Evolutionary conservation across 108 stramenopile genomes (phyloP).

Genomic region (Nitzschia putrida): DNA sequence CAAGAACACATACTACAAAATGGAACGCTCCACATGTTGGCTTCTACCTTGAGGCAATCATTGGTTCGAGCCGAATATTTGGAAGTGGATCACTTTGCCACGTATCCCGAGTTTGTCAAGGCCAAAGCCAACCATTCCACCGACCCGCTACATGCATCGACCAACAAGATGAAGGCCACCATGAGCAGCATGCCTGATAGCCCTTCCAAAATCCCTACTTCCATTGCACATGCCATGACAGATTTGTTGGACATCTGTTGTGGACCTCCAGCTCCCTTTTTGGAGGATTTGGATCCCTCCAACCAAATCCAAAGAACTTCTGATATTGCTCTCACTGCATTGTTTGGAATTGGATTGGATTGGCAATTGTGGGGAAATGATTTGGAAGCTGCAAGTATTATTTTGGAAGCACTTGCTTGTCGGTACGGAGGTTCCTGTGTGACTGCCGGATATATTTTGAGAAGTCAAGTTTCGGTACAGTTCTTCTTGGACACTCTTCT

Average conservation of each 20-base stretch:
- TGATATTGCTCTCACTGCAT: constrained; percentile 69
- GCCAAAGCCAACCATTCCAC: constrained; percentile 29
- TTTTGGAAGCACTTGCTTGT: constrained; percentile 55
- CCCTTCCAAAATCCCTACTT: constrained; percentile 49
- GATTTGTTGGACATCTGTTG: constrained; percentile 66
- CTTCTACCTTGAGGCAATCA: constrained; percentile 55
- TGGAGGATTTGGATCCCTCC: constrained; percentile 41
- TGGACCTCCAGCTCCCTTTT: constrained; percentile 38
- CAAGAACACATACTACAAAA: constrained; percentile 80
- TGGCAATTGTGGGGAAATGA: constrained; percentile 78
- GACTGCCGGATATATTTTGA: constrained; percentile 53
- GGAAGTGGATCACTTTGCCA: constrained; percentile 19
- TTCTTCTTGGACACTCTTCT: constrained; percentile 76
- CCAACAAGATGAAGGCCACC: constrained; percentile 25
- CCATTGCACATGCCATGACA: constrained; percentile 49
- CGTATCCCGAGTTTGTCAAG: constrained; percentile 40
- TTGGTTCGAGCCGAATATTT: constrained; percentile 62
- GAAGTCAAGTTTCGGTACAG: constrained; percentile 82
- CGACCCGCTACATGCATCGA: background rate
- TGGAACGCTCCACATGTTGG: constrained; percentile 69
- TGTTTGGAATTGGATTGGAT: constrained; percentile 83
- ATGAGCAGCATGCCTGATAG: constrained; percentile 26
- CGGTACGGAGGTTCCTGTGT: constrained; percentile 57
- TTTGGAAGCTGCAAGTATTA: constrained; percentile 37
- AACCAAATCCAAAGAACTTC: constrained; percentile 65